A percentile compares a stretch with the other conserved stretches of the same genome.
These are phyloP conservation scores for Polytrichum formosum DNA, from an alignment of 225 moss, liverwort and hornwort genomes.

Conservation along the genomic window DNA sequence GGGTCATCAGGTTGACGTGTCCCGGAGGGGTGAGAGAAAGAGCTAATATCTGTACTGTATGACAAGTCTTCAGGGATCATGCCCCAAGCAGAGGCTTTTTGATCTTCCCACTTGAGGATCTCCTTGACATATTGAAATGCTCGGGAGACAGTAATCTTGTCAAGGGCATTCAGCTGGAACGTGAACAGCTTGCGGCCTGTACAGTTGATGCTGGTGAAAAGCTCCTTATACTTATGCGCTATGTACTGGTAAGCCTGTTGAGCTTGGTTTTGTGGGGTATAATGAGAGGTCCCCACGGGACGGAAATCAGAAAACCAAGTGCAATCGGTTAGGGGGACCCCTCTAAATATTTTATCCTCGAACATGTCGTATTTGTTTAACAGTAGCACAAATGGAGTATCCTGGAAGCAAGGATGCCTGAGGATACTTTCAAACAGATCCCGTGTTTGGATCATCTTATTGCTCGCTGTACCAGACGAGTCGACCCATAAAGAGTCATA, in stretches of 20 bases:
- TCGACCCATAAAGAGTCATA: constrained; percentile 69
- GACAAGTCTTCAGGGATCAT: constrained; percentile 70
- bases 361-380: constrained; percentile 93
- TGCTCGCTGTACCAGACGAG: constrained; percentile 39
- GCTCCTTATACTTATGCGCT: constrained; percentile 87
- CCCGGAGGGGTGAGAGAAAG: constrained; percentile 70
- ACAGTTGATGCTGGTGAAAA: constrained; percentile 56
- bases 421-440: constrained; percentile 91
- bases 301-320: constrained; percentile 95
- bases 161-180: constrained; percentile 83
- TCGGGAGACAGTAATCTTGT: constrained; percentile 63
- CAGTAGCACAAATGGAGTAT: constrained; percentile 82
- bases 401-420: constrained; percentile 69
- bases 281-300: constrained; percentile 83
- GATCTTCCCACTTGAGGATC: constrained; percentile 86
- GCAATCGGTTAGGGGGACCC: constrained; percentile 77
- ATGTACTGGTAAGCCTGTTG: constrained; percentile 94
- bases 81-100: constrained; percentile 60
- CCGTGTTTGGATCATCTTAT: constrained; percentile 83
- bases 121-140: constrained; percentile 88
- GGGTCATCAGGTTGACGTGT: constrained; percentile 31
- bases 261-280: constrained; percentile 81
- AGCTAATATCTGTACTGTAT: constrained; percentile 78
- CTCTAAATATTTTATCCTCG: constrained; percentile 79
- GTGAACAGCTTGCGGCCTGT: constrained; percentile 82